Evolutionary conservation across 2,329 filamentous ascomycete genomes (phyloP).

Genomic region (Orbilia blumenaviensis): DNA sequence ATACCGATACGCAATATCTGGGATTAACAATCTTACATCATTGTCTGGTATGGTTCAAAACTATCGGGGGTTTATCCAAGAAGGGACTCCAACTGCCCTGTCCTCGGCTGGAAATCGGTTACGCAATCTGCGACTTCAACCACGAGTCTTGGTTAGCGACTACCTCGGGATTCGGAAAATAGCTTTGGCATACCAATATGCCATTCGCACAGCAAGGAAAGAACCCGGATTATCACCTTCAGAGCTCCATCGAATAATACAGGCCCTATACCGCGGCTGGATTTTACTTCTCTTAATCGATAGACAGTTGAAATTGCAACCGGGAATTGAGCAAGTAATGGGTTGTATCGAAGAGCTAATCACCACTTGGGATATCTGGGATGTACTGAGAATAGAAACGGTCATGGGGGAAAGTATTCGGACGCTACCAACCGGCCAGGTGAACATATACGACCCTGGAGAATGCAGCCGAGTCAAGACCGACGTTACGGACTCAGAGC

Average conservation of each 20-base stretch:
- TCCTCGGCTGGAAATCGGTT: background rate
- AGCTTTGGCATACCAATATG: constrained; percentile 25
- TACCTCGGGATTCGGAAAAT: constrained; percentile 42
- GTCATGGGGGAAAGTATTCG: constrained; percentile 14
- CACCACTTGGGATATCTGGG: constrained; percentile 34
- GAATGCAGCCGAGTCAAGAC: constrained; percentile 2
- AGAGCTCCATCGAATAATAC: constrained; percentile 18
- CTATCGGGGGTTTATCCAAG: background rate
- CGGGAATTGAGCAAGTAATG: too few relatives aligned
- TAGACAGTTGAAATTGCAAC: background rate
- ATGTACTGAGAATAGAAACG: constrained; percentile 9
- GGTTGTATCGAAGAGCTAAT: constrained; percentile 25
- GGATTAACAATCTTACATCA: background rate
- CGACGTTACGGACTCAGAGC: constrained; percentile 3
- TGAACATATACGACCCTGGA: constrained; percentile 3
- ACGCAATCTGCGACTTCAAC: constrained; percentile 4
- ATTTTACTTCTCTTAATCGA: constrained; percentile 24
- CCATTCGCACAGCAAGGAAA: background rate
- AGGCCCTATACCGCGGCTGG: constrained; percentile 35
- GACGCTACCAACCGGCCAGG: constrained; percentile 14
- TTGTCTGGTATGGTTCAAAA: background rate
- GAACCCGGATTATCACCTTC: constrained; percentile 5
- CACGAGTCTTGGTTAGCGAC: constrained; percentile 17
- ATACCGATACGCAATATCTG: constrained; percentile 3
- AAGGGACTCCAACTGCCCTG: background rate